Percentiles rank a stretch among this genome's conserved stretches.
These are phyloP conservation scores for Trichoderma sp. DNA, from an alignment of 2,329 filamentous ascomycete genomes.

Conservation along the genomic window DNA sequence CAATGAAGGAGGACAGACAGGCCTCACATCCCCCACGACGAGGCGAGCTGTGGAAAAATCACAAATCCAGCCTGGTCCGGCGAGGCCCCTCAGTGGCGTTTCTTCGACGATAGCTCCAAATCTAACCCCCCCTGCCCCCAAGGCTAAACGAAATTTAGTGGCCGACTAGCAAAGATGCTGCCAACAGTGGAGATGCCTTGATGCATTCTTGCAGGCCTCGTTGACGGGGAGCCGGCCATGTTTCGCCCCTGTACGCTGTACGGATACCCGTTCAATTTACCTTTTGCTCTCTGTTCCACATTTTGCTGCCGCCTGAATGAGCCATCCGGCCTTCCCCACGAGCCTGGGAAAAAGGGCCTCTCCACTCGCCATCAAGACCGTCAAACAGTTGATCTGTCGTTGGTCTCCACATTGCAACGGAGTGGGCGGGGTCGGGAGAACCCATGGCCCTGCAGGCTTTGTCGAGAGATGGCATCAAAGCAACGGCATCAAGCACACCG, in stretches of 20 bases:
- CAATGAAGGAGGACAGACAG: not conserved
- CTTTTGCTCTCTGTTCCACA: not conserved
- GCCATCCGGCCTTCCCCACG: not conserved
- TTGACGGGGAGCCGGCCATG: not conserved
- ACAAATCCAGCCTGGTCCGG: not conserved
- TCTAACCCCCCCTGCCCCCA: not conserved
- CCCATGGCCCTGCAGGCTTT: not conserved
- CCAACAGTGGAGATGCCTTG: not conserved
- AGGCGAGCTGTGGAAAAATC: not conserved
- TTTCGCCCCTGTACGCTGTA: constrained; percentile 5
- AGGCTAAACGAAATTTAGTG: not conserved
- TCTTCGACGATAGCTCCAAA: not conserved
- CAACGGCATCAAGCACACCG: not conserved
- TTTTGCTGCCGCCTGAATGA: not conserved
- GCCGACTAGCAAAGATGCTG: not conserved
- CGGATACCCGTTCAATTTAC: constrained; percentile 5
- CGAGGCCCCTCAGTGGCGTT: constrained; percentile 8
- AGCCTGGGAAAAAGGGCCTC: not conserved
- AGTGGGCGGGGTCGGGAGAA: constrained; percentile 6
- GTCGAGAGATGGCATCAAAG: constrained; percentile 3
- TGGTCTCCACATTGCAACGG: not conserved
- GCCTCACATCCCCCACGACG: not conserved
- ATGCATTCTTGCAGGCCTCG: not conserved
- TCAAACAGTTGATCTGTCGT: not conserved
- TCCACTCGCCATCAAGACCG: not conserved